Base-by-base conservation (phyloP, 805 yeast species). In the Ogataea angusta region DNA sequence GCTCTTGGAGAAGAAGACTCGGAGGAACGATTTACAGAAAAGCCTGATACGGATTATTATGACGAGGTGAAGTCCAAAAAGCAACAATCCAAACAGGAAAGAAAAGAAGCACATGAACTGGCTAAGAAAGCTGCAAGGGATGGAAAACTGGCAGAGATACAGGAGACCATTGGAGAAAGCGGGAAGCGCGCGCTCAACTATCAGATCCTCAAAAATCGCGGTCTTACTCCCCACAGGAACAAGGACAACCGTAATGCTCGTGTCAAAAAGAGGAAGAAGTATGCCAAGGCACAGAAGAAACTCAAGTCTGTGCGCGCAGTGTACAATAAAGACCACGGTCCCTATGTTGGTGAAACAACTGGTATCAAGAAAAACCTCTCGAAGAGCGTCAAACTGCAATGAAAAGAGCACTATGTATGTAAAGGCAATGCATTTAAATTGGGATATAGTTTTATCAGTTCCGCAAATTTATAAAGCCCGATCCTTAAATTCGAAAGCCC, bases 221-320 rank as follows among this genome's bases (percentile, higher is more conserved):
- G 99, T 59, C 79, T 93, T 48, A 90, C 97, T 1, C 91, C 95
- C 14, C 85, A 82, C 64, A 77, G 96, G 62, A 85, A 86, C 72
- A 93, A 93, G 75, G 96, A 87, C 51, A 80, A 85, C 72, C 79
- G 97, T 67, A 93, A 93, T 63, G 78, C 98, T 30, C 83, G 99
- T 69, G 98, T 93, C 56, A 93, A 93, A 76, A 93, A 91, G 95
- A 85, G 99, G 75, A 86, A 82, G 80, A 87, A 87, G 78, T 93
- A 85, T 70, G 98, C 88, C 49, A 75, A 78, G 62, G 99, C 99
- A 21, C 81, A 88, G 70, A 91, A 88, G 87, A 88, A 88, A 64
- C 82, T 93, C 65, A 81, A 82, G 59, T 85, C 95, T 39, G 84
- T 86, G 49, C 83, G 96, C 64, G 87, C 86, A 40, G 96, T 89